phyloP scores from a whole-genome alignment of 2,329 filamentous ascomycete genomes.

The Calonectria honghensis region DNA sequence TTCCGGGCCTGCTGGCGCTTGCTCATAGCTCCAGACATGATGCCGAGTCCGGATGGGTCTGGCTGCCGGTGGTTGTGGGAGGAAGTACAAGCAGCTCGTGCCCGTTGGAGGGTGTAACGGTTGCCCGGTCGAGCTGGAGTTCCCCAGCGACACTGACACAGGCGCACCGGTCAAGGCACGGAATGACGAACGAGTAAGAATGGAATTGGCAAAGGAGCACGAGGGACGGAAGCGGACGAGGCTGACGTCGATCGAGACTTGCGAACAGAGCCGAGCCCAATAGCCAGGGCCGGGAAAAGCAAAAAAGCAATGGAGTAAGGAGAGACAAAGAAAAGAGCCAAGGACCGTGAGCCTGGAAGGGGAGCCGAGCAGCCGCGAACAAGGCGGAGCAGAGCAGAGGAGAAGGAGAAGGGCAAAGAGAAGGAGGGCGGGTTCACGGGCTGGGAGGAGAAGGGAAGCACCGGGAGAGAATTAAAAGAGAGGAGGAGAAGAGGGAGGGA shows the following conservation, averaged over 20 bases:
- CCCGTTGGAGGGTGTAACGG: conserved; percentile 45
- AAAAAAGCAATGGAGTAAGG: conserved; percentile 48
- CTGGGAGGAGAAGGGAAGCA: conserved; percentile 14
- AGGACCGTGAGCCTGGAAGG: conserved; percentile 31
- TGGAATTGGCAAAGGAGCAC: conserved; percentile 40
- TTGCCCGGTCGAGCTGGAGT: conserved; percentile 44
- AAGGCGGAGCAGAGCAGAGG: conserved; percentile 32
- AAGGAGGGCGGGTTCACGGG: conserved; percentile 34
- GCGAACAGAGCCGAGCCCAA: conserved; percentile 28
- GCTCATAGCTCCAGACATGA: conserved; percentile 85
- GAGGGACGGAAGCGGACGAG: conserved; percentile 40
- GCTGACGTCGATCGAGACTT: conserved; percentile 40
- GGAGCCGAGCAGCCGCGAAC: conserved; percentile 43
- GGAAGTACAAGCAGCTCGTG: conserved; percentile 35
- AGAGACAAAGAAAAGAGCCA: conserved; percentile 46
- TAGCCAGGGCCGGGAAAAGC: conserved; percentile 40
- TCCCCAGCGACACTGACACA: conserved; percentile 37
- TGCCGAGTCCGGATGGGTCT: conserved; percentile 38
- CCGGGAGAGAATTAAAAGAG: conserved; percentile 41
- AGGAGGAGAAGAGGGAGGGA: conserved; percentile 43
- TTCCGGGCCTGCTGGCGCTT: conserved; percentile 99
- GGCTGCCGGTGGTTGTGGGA: conserved; percentile 26
- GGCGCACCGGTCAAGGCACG: conserved; percentile 34
- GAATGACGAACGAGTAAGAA: conserved; percentile 39
- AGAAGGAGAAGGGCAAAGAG: conserved; percentile 17